Base-by-base conservation (phyloP, 2,329 filamentous ascomycete genomes). In the Penicillium polonicum region DNA sequence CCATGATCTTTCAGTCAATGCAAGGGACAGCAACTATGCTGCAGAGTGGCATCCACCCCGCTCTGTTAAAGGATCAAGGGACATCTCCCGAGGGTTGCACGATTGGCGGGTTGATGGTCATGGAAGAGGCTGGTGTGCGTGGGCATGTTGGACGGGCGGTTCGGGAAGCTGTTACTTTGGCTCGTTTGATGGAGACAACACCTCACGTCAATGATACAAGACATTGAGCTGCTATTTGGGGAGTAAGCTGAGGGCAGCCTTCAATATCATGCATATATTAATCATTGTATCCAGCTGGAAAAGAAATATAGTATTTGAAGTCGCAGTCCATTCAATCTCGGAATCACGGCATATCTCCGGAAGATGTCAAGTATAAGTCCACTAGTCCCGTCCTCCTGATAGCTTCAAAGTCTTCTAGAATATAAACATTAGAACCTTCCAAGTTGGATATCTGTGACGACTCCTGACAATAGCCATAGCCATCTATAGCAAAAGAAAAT, bases 1-100 rank as follows among this genome's bases (percentile, higher is more conserved):
- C 80, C 7, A 86, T 87, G 83, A 82, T 84, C 52, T 82, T 84
- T 7, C 85, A 88, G 74, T 82, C 82, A 0, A 83, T 87, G 80
- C 76, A 79, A 58, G 85, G 85, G 3, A 84, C 84, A 0, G 81
- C 83, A 8, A 82, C 78, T 0, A 72, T 88, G 72, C 78, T 88
- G 27, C 74, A 84, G 52, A 77, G 76, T 52, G 83, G 83, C 15
- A 82, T 86, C 69, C 84, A 86, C 70, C 85, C 85, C 2, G 83
- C 83, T 9, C 69, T 85, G 38, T 69, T 87, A 42, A 77, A 80
- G 62, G 85, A 87, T 59, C 85, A 86, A 72, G 83, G 86, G 0
- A 80, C 79, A 12, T 85, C 84, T 5, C 84, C 85, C 0, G 85
- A 84, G 36, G 85, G 85, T 0, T 87, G 84, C 68, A 87, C 85